phyloP scores from a whole-genome alignment of 805 yeast genomes.

The Soucietia sequanensis region DNA sequence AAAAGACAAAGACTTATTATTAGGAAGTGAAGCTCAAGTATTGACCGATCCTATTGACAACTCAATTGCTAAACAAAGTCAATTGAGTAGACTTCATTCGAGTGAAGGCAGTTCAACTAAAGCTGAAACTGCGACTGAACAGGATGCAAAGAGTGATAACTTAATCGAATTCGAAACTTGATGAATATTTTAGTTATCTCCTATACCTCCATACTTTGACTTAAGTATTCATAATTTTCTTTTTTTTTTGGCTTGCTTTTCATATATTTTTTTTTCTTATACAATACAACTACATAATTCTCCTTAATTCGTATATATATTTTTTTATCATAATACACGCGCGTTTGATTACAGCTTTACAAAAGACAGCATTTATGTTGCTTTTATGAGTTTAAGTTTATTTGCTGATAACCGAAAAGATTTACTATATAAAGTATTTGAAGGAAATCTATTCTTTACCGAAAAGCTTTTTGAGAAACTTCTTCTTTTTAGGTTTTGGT shows the following conservation, averaged over 20 bases:
- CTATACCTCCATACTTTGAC: too few relatives aligned
- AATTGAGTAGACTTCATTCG: constrained; percentile 25
- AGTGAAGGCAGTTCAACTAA: constrained; percentile 14
- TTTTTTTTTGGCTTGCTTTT: neutral
- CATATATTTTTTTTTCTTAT: constrained; percentile 1
- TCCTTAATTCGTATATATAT: too few relatives aligned
- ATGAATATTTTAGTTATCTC: neutral
- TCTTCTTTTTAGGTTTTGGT: constrained; percentile 29
- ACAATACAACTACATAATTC: too few relatives aligned
- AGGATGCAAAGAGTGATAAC: constrained; percentile 15
- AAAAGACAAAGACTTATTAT: constrained; percentile 45
- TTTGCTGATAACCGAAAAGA: too few relatives aligned
- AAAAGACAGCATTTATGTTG: too few relatives aligned
- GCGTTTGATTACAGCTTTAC: too few relatives aligned
- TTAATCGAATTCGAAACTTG: constrained; percentile 47
- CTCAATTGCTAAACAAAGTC: constrained; percentile 14
- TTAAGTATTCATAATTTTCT: too few relatives aligned
- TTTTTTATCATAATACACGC: too few relatives aligned
- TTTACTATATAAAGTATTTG: too few relatives aligned
- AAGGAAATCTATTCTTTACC: too few relatives aligned
- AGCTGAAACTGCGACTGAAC: constrained; percentile 2
- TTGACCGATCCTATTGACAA: constrained; percentile 23
- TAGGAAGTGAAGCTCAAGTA: constrained; percentile 50
- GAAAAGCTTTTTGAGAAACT: constrained; percentile 38
- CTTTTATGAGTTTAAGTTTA: too few relatives aligned